Base-by-base conservation (phyloP, 106 monocot species). In the Narthecium ossifragum region DNA sequence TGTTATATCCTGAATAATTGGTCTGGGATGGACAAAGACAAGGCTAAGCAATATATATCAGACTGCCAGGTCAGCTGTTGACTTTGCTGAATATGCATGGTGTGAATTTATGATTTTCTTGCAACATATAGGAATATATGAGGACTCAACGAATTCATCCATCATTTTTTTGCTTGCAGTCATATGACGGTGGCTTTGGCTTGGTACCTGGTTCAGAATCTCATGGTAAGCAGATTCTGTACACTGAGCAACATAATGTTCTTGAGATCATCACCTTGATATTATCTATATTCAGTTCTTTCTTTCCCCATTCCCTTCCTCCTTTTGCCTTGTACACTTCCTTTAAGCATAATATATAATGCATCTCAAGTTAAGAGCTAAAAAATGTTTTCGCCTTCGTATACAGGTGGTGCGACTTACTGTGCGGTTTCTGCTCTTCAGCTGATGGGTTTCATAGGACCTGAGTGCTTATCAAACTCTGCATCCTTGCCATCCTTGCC, bases 181-280 rank as follows among this genome's bases (percentile, higher is more conserved):
- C 91, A 40, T 98, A 91, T 82, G 98, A 98, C 80, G 98, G 98
- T 55, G 98, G 91, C 43, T 98, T 98, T 75, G 87, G 98, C 34
- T 70, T 98, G 51, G 81, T 84, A 50, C 98, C 98, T 47, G 87
- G 98, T 56, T 76, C 84, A 34, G 98, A 98, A 69, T 98, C 98
- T 79, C 98, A 98, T 98, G 98, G 98, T 98, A 82, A 72, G 82
- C 31, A 30, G 12, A 23, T 67, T 32, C 5, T 36, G 14, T 37
- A n/a, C n/a, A n/a, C n/a, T n/a, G n/a, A n/a, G n/a, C n/a, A n/a
- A n/a, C n/a, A n/a, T n/a, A n/a, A n/a, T n/a, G n/a, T n/a, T n/a
- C n/a, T n/a, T n/a, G n/a, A n/a, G n/a, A n/a, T n/a, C n/a, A n/a
- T n/a, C n/a, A n/a, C n/a, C n/a, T n/a, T n/a, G n/a, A n/a, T n/a